Conservation (phyloP, 805 yeast species). For the Clavispora asparagi region DNA sequence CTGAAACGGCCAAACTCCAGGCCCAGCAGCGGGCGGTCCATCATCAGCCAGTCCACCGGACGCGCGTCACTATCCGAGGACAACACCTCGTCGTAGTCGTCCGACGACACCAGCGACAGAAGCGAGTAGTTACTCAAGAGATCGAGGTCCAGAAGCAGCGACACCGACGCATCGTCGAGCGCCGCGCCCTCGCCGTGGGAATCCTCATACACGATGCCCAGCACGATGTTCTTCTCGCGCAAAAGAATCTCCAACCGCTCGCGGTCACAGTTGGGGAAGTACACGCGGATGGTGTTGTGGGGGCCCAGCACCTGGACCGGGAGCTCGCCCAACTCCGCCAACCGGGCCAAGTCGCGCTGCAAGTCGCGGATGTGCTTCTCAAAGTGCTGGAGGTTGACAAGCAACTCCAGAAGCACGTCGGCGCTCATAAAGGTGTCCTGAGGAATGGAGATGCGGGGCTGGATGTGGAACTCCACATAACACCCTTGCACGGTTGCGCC, state of each 20-base stretch:
- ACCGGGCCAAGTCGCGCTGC: conserved; percentile 35
- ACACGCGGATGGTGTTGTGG: conserved; percentile 41
- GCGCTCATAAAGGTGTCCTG: conserved; percentile 26
- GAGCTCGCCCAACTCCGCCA: conserved; percentile 60
- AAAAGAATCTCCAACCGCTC: conserved; percentile 52
- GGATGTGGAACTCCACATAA: conserved; percentile 32
- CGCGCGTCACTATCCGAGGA: conserved; percentile 1
- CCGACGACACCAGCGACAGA: conserved; percentile 12
- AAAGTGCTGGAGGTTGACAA: conserved; percentile 18
- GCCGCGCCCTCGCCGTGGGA: conserved; percentile 3
- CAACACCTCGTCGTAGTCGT: conserved; percentile 9
- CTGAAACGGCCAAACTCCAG: too few relatives aligned
- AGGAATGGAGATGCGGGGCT: conserved; percentile 26
- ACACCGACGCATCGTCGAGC: conserved; percentile 5
- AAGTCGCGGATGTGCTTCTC: conserved; percentile 40
- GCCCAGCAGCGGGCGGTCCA: conserved; percentile 8
- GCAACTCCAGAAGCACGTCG: conserved; percentile 22
- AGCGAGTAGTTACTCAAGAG: conserved; percentile 14
- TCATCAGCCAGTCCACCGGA: not conserved
- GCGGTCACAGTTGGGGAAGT: conserved; percentile 68
- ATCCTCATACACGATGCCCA: conserved; percentile 47
- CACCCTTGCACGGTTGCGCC: conserved; percentile 19
- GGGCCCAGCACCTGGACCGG: conserved; percentile 48
- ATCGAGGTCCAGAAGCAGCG: conserved; percentile 13
- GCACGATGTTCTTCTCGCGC: conserved; percentile 52